phyloP scores from a whole-genome alignment of 768 basidiomycete genomes.

The Tephrocybe sp. region DNA sequence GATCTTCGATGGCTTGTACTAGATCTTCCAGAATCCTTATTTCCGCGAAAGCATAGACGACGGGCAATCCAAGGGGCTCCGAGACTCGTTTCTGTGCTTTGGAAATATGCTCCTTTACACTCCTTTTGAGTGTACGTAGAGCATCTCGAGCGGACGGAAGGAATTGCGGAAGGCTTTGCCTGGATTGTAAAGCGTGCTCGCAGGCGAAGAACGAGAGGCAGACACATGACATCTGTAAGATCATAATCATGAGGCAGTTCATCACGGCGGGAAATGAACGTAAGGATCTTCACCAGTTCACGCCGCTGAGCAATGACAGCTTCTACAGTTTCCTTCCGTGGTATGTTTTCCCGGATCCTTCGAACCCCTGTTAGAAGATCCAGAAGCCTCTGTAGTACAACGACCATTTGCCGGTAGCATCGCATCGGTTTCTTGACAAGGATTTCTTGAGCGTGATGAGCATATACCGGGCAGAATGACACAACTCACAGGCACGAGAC shows the following conservation, averaged over 20 bases:
- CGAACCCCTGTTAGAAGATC: conserved; percentile 45
- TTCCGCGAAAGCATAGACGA: conserved; percentile 44
- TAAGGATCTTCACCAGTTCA: conserved; percentile 28
- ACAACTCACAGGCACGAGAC: conserved; percentile 45
- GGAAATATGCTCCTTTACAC: conserved; percentile 33
- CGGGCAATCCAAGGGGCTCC: conserved; percentile 33
- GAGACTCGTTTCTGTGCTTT: conserved; percentile 19
- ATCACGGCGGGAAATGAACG: background rate
- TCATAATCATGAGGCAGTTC: background rate
- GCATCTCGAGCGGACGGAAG: conserved; percentile 46
- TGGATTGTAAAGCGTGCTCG: conserved; percentile 46
- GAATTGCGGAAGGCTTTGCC: conserved; percentile 49
- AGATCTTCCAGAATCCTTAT: conserved; percentile 39
- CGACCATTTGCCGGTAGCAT: conserved; percentile 38
- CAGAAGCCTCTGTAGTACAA: conserved; percentile 37
- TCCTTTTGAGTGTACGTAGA: conserved; percentile 30
- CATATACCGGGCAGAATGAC: background rate
- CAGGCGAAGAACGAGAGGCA: conserved; percentile 49
- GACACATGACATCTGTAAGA: conserved; percentile 38
- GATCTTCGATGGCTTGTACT: conserved; percentile 41
- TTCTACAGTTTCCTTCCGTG: conserved; percentile 40
- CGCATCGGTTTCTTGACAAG: conserved; percentile 42
- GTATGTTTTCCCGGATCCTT: conserved; percentile 48
- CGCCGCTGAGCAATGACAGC: conserved; percentile 38
- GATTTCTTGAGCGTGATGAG: background rate